Percentiles rank a stretch among this genome's conserved stretches.
Evolutionary conservation across 345 rosid species (phyloP).

Genomic region (Sonneratia alba): DNA sequence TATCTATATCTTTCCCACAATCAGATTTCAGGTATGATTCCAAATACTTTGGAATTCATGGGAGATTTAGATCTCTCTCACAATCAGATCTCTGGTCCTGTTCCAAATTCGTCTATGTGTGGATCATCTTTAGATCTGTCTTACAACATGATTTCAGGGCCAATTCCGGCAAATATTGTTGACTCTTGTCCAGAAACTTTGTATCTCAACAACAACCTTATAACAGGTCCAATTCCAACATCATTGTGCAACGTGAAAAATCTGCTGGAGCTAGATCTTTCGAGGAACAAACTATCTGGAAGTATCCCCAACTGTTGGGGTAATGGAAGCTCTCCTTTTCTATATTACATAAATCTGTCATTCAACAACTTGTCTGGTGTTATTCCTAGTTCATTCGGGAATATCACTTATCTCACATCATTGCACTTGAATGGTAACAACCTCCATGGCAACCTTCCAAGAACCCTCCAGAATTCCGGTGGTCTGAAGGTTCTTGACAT

Average conservation of each 20-base stretch:
- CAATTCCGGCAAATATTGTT: background rate
- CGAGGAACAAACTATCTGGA: background rate
- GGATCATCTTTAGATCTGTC: background rate
- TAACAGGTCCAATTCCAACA: background rate
- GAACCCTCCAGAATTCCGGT: background rate
- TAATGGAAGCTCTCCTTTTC: background rate
- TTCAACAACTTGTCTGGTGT: slow-evolving; percentile 2
- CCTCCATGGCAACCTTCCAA: slow-evolving; percentile 2
- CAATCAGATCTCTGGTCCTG: background rate
- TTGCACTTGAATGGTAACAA: slow-evolving; percentile 7
- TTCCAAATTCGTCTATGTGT: background rate
- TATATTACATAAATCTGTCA: background rate
- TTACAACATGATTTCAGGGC: background rate
- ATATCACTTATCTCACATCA: rapidly evolving
- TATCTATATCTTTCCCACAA: background rate
- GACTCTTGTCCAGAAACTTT: background rate
- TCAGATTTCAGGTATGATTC: background rate
- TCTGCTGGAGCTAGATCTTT: rapidly evolving
- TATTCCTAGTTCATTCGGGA: background rate
- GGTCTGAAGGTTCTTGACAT: background rate
- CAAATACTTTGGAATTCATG: background rate
- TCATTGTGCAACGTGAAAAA: background rate
- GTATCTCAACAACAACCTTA: background rate
- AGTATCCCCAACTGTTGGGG: slow-evolving; percentile 7
- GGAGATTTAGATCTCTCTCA: background rate